Evolutionary conservation across 805 yeast species (phyloP), one percentile per base, ranked within the genome.

Genomic region (baker's yeast (Saccharomyces cerevisiae)): DNA sequence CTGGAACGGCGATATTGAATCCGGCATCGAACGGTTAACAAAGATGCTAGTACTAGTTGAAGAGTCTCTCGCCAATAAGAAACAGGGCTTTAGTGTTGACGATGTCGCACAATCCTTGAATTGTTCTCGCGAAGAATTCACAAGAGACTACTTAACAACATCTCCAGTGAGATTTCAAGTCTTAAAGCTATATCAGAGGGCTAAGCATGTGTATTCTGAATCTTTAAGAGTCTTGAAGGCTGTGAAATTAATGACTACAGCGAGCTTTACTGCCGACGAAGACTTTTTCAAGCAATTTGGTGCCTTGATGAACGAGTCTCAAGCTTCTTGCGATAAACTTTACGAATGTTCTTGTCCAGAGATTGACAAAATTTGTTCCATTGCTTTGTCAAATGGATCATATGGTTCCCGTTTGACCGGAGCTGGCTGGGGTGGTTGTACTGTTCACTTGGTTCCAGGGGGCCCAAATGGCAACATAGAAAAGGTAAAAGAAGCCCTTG

Each of bases 391-490:
- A 1, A 74, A 78, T 58, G 91, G 90, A 2, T 73, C 87, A 0
- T 74, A 69, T 55, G 90, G 90, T n/a, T 80, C 87, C 0, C 74
- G 91, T 54, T 76, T 83, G n/a, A 84, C 90, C 4, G 90, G 90
- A 24, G 90, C 90, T 8, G 91, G 90, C 2, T 85, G 83, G 77
- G 90, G 90, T 41, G 90, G 90, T 4, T 80, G 84, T 27, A 75
- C 85, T 0, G 86, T 85, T 17, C 88, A 84, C 64, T 68, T 85
- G 54, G 81, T 84, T 5, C 64, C 68, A 4, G 60, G 59, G 14
- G 63, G 61, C 21, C 51, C 59, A 10, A 53, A 55, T 30, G 58
- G 59, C 9, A 58, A 60, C 31, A 65, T 64, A 13, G 63, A 59
- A 49, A 70, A 77, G 2, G 70, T 72, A 4, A 74, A 74, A 52